Conservation (phyloP, 2,329 filamentous ascomycete genomes). For the Chaetomium sp. region DNA sequence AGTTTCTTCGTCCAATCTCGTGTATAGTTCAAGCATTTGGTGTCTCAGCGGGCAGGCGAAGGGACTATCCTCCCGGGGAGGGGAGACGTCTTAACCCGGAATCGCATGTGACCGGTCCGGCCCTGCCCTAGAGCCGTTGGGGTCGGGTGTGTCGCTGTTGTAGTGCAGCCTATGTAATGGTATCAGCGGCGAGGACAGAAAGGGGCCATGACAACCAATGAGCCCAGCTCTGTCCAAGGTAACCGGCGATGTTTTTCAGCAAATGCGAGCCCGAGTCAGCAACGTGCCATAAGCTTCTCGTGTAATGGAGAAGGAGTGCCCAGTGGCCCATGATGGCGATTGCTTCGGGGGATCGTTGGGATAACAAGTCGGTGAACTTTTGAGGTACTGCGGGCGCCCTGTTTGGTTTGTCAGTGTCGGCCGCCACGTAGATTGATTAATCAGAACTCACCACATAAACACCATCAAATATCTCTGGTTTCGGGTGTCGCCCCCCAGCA, state of each 20-base stretch:
- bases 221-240: constrained; percentile 31
- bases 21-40: neutral
- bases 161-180: neutral
- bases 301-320: constrained; percentile 50
- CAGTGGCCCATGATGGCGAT: constrained; percentile 54
- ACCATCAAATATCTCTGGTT: constrained; percentile 32
- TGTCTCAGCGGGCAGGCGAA: neutral
- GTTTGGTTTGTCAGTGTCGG: constrained; percentile 2
- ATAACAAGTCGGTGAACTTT: constrained; percentile 43
- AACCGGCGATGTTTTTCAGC: constrained; percentile 35
- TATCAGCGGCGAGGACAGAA: constrained; percentile 22
- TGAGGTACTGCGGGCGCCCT: constrained; percentile 34
- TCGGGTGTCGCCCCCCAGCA: constrained; percentile 21
- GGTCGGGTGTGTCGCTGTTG: neutral
- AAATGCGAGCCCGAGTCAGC: constrained; percentile 36
- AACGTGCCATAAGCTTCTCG: constrained; percentile 46
- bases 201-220: constrained; percentile 31
- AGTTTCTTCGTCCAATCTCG: neutral
- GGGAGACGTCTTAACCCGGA: neutral
- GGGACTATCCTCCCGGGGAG: neutral
- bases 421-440: neutral
- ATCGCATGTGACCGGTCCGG: neutral
- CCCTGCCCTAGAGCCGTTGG: neutral
- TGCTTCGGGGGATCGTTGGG: constrained; percentile 44
- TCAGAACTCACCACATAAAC: constrained; percentile 36